These are phyloP conservation scores for Mycothermus thermophilus DNA, from an alignment of 495 filamentous ascomycete genomes.

Conservation along the genomic window DNA sequence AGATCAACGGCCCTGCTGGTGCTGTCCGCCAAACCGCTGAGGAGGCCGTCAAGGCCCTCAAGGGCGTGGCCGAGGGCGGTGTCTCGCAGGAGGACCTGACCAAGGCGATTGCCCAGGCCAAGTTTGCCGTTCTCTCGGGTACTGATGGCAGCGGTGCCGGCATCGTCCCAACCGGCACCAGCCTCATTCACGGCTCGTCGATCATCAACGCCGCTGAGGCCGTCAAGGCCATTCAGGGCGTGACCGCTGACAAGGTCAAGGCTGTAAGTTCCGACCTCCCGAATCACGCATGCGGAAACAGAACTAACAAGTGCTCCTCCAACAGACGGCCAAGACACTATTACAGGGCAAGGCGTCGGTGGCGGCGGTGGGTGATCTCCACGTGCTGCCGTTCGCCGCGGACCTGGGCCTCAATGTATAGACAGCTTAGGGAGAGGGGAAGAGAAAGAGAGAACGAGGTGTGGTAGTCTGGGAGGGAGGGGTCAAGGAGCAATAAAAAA, in stretches of 20 bases:
- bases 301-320: conserved; percentile 11
- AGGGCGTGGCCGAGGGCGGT: conserved; percentile 59
- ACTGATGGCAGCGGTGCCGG: conserved; percentile 67
- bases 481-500: conserved; percentile 11
- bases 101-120: conserved; percentile 84
- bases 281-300: conserved; percentile 2
- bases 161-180: conserved; percentile 37
- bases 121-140: conserved; percentile 80
- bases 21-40: conserved; percentile 45
- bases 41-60: conserved; percentile 63
- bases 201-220: conserved; percentile 76
- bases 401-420: conserved; percentile 91
- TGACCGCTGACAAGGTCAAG: conserved; percentile 74
- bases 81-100: conserved; percentile 71
- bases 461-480: conserved; percentile 6
- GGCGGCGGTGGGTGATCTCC: conserved; percentile 74
- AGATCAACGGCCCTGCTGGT: conserved; percentile 55
- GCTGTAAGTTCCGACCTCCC: conserved; percentile 46
- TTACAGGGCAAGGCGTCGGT: conserved; percentile 81
- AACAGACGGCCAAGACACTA: conserved; percentile 68
- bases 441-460: conserved; percentile 3
- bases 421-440: conserved; percentile 15
- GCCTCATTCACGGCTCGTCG: conserved; percentile 62
- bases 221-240: conserved; percentile 61
- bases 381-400: conserved; percentile 79